Evolutionary conservation across 148 eudicot species (phyloP).

Genomic region (Beta vulgaris): DNA sequence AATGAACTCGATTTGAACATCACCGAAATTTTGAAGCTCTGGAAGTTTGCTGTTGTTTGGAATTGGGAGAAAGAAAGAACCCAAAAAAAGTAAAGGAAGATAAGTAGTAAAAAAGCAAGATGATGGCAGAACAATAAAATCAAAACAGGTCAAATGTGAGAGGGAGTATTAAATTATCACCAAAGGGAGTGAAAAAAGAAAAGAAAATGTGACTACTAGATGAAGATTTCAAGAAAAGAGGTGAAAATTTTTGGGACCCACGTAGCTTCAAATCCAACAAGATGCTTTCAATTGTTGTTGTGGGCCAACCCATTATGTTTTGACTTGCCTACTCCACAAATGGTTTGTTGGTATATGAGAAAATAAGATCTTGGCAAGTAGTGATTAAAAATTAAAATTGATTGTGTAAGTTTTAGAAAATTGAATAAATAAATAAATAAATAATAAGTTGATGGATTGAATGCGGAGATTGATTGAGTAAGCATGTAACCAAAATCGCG

Average conservation of each 20-base stretch:
- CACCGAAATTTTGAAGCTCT: conserved; percentile 20
- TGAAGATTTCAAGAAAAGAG: conserved; percentile 10
- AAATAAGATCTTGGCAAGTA: background rate
- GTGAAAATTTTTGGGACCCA: conserved; percentile 27
- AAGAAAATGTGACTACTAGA: too few relatives aligned
- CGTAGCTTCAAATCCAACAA: conserved; percentile 42
- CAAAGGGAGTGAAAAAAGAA: too few relatives aligned
- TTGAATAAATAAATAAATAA: too few relatives aligned
- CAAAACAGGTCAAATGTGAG: conserved; percentile 23
- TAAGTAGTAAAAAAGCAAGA: too few relatives aligned
- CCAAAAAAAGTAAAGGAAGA: background rate
- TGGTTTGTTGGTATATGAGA: conserved; percentile 3
- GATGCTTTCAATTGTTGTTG: conserved; percentile 22
- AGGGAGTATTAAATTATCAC: too few relatives aligned
- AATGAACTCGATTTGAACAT: too few relatives aligned
- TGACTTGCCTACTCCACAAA: conserved; percentile 30
- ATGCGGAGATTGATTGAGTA: too few relatives aligned
- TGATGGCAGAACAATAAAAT: too few relatives aligned
- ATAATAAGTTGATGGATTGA: too few relatives aligned
- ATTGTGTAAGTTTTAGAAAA: too few relatives aligned
- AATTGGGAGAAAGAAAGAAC: background rate
- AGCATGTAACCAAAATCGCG: too few relatives aligned
- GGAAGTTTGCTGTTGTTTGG: conserved; percentile 32
- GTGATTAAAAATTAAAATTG: too few relatives aligned
- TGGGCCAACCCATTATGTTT: conserved; percentile 11